Conservation (phyloP, 805 yeast species). For the Candida fluviatilis region DNA sequence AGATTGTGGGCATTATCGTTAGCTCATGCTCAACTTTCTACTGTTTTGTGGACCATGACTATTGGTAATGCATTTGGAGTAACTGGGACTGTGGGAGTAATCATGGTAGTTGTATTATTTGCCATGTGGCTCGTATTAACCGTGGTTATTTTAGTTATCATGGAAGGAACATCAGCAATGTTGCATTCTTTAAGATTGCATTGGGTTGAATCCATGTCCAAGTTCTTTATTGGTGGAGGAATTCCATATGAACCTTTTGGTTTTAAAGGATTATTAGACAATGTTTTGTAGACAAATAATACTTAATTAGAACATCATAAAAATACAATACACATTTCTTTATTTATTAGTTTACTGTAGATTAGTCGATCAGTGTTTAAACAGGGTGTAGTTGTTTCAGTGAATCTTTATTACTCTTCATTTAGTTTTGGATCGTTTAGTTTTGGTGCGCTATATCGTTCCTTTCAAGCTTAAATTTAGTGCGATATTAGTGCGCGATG, state of each 20-base stretch:
- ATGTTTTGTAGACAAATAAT: slow-evolving; percentile 11
- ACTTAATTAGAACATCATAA: neutral
- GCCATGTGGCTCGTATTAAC: slow-evolving; percentile 75
- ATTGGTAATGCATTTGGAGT: slow-evolving; percentile 56
- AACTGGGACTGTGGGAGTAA: slow-evolving; percentile 50
- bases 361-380: neutral
- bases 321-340: neutral
- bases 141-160: slow-evolving; percentile 62
- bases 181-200: slow-evolving; percentile 71
- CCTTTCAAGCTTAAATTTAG: too few relatives aligned
- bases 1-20: slow-evolving; percentile 76
- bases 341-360: neutral
- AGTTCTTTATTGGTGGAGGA: slow-evolving; percentile 77
- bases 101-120: slow-evolving; percentile 57
- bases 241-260: slow-evolving; percentile 61
- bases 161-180: slow-evolving; percentile 89
- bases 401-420: too few relatives aligned
- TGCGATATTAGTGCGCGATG: neutral
- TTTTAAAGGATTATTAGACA: slow-evolving; percentile 34
- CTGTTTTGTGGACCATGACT: slow-evolving; percentile 76
- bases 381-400: neutral
- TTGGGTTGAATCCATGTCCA: slow-evolving; percentile 83
- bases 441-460: too few relatives aligned
- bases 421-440: too few relatives aligned
- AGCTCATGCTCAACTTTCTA: slow-evolving; percentile 75